Conservation (phyloP, 331 rosid genomes). For the Saraca asoca region DNA sequence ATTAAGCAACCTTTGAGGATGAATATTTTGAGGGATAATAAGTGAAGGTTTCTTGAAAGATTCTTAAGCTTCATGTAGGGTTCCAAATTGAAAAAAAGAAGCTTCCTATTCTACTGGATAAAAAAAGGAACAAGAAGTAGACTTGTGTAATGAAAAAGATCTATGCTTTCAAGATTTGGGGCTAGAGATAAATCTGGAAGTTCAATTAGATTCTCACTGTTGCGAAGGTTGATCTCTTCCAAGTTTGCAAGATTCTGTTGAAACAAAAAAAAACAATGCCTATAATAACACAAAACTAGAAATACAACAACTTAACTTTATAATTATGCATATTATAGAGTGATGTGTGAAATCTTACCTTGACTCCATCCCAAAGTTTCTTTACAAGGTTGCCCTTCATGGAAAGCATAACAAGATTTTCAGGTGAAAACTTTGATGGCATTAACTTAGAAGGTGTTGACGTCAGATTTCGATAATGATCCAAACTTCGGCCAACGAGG, state of each 20-base stretch:
- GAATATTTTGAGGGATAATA: no score
- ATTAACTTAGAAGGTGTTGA: background rate
- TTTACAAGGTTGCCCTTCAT: background rate
- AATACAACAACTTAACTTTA: background rate
- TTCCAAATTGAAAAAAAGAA: no score
- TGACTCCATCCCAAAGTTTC: slow-evolving; percentile 1
- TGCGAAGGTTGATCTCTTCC: background rate
- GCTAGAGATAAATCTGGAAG: background rate
- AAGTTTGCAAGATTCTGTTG: background rate
- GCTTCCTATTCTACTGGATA: background rate
- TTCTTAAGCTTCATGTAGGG: no score
- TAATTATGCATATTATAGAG: no score
- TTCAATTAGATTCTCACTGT: background rate
- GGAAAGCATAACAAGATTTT: slow-evolving; percentile 2
- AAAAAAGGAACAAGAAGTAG: background rate
- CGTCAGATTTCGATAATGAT: no score
- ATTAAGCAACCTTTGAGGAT: no score
- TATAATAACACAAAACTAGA: no score
- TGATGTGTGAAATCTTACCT: no score
- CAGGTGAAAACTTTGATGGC: background rate
- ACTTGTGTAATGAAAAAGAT: background rate
- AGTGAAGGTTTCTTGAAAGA: no score
- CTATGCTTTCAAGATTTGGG: background rate
- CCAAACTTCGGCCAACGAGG: no score
- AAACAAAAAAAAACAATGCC: no score